These are phyloP conservation scores for Epichloe sibirici DNA, from an alignment of 2,329 filamentous ascomycete genomes.

Conservation along the genomic window DNA sequence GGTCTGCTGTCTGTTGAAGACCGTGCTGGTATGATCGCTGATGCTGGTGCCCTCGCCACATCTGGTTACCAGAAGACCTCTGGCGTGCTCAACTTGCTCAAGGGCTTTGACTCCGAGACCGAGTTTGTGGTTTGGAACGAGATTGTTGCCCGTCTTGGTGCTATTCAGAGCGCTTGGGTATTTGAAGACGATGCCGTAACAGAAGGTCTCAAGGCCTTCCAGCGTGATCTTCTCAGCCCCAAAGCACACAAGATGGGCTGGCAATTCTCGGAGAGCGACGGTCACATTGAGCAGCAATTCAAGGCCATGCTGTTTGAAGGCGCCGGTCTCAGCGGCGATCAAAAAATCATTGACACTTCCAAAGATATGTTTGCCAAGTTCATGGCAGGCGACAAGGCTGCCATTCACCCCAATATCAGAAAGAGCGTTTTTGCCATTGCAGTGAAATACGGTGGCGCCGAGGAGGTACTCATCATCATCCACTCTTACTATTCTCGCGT, in stretches of 20 bases:
- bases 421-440: conserved; percentile 77
- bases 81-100: conserved; percentile 71
- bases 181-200: conserved; percentile 58
- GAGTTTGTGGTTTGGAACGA: conserved; percentile 96
- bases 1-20: conserved; percentile 72
- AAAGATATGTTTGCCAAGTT: conserved; percentile 88
- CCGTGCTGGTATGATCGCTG: conserved; percentile 86
- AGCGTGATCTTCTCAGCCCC: conserved; percentile 61
- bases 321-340: conserved; percentile 70
- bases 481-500: not conserved
- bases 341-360: conserved; percentile 64
- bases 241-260: conserved; percentile 84
- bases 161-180: conserved; percentile 77
- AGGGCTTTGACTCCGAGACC: conserved; percentile 70
- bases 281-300: conserved; percentile 87
- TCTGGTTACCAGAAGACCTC: conserved; percentile 93
- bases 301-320: conserved; percentile 82
- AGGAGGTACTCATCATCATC: conserved; percentile 45
- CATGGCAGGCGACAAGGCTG: conserved; percentile 61
- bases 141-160: conserved; percentile 64
- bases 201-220: conserved; percentile 72
- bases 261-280: conserved; percentile 73
- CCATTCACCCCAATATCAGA: conserved; percentile 85
- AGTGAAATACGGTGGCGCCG: conserved; percentile 70
- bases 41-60: conserved; percentile 77